Base-by-base conservation (phyloP, 2,329 filamentous ascomycete genomes). In the Westerdykella sp. region DNA sequence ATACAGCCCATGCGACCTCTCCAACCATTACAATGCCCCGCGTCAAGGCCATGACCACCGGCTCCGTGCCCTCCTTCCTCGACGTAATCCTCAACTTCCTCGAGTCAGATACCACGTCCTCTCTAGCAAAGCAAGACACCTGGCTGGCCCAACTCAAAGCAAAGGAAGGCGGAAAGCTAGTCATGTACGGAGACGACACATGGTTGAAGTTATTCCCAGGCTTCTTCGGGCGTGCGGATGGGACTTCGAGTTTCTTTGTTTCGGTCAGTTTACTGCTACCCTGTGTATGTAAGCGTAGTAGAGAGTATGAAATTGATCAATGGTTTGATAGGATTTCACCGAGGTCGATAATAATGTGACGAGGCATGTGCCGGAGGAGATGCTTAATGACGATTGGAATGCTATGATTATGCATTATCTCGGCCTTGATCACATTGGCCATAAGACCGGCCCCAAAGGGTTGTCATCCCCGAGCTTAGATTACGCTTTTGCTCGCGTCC, bases 341-440 rank as follows among this genome's bases (percentile, higher is more conserved):
- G 90, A 98, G 72, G 94, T 98, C 51, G 93, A 98, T 69, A 84
- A 89, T 63, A 98, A 98, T 66, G 93, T 98, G 55, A 98, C 93
- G 2, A 81, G 93, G 49, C 88, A 98, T 71, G 75, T 98, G 41
- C 77, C 84, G 5, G 72, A 72, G 30, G 91, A 97, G 69, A 73
- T 98, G 47, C 68, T 73, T 44, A 82, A 80, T 34, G 70, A 80
- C 43, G 93, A 98, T 60, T 98, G 93, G 93, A 85, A 87, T 64
- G 85, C 85, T 2, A 85, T 97, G 83, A 82, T 98, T 15, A 77
- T 98, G 66, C 93, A 98, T 69, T 98, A 95, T 60, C 79, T 98
- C 34, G 93, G 93, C 0, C 75, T 98, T 44, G 93, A 98, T 65
- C 93, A 98, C 60, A 98, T 98, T 57, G 93, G 93, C 21, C 93